Base-by-base conservation (phyloP, 2,329 filamentous ascomycete genomes). In the Penicillium sp. region DNA sequence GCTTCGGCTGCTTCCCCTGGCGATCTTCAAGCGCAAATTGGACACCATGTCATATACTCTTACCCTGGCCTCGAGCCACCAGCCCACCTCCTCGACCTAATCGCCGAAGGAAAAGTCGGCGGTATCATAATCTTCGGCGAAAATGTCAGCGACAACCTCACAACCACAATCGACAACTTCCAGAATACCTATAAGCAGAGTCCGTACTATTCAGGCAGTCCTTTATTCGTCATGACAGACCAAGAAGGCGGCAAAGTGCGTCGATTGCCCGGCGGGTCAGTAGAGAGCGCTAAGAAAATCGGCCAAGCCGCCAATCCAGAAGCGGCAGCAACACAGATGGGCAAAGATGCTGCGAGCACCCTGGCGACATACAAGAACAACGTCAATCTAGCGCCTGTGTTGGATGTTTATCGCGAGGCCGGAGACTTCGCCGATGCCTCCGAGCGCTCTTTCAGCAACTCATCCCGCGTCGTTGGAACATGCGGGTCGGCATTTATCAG, bases 21-120 rank as follows among this genome's bases (percentile, higher is more conserved):
- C 15, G 55, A 65, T 35, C 39, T 60, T 3, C 25, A 46, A 9
- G 52, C 56, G 10, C 56, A 63, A 45, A 64, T 60, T 3, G 67
- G 66, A 18, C 55, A 62, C 27, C 69, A 71, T 58, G 65, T 71
- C 29, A 63, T 71, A n/a, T 71, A 64, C 60, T 71, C 69, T 12
- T 72, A 69, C 40, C 50, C 61, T 1, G 69, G 67, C 12, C 29
- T 61, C 13, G 50, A 57, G 1, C 68, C 69, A 6, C 67, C 69
- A 6, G 27, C 50, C 9, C 52, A 66, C 25, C 60, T 71, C 9
- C 59, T 60, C 46, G 48, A 60, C 16, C 55, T 71, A 8, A 66
- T 69, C 38, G 46, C 56, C 25, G 41, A 64, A 37, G 68, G 68
- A 27, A 63, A 64, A 53, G 68, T 71, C 29, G 68, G 68, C n/a